Base-by-base conservation (phyloP, 2,329 filamentous ascomycete species). In the Alternaria arbusti region DNA sequence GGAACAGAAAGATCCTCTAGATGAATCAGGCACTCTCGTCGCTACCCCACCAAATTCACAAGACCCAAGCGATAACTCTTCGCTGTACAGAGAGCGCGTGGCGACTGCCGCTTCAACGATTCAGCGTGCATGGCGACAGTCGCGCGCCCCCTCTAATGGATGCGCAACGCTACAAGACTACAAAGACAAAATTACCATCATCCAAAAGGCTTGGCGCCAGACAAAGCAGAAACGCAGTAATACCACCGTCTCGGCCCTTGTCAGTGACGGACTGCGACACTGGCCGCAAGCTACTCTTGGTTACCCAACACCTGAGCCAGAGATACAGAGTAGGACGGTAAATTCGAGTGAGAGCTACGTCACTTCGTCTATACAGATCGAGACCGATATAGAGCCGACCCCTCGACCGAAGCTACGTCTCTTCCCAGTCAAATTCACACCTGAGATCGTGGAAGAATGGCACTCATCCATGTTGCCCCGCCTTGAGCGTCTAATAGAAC, bases 391-490 rank as follows among this genome's bases (percentile, higher is more conserved):
- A 28, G 75, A 78, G 26, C 60, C 69, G 6, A 23, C 65, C 3
- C 26, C 71, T 28, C 72, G 74, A 10, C 73, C 75, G n/a, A 82
- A 80, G 60, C 68, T 82, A 12, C 74, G 77, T 7, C 62, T 82
- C n/a, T 79, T 80, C 22, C 74, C 78, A 3, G 71, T 87, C 23
- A 84, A 86, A 25, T 85, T 89, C n/a, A 82, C 88, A 0, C 84
- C 87, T 4, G 87, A 89, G 11, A 84, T 89, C 3, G 82, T 93
- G 3, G 88, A 92, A 36, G 86, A 89, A 65, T 95, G 91, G 91
- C 90, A 94, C 70, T 84, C 83, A 2, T 85, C 86, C 3, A 80
- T 93, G 60, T 91, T 93, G 83, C 90, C 90, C 2, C 89, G 92
- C 64, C 87, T 95, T 64, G 91, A 93, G 74, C 84, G 88, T 17